Evolutionary conservation across 371 early-diverging fungal genomes (phyloP), one percentile per base, ranked within the genome.

Genomic region (Smittium culicis): DNA sequence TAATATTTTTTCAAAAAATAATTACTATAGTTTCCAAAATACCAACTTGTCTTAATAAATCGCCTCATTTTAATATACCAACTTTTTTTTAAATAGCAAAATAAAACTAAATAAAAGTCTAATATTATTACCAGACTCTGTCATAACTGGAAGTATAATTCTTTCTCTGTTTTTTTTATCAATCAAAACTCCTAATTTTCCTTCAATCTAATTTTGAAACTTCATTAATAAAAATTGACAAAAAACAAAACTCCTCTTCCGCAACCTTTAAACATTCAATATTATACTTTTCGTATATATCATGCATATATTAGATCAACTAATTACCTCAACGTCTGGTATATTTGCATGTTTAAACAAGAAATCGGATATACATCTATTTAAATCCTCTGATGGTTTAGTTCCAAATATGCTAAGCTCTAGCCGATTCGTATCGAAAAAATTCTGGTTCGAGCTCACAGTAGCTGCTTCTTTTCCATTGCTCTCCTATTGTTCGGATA

Each of bases 141-240:
- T 84, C 32, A 69, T 35, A 24, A 87, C 83, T 1, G 81, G 83
- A 29, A 90, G 72, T n/a, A 70, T 68, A 24, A 89, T 72, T 33
- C 92, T 81, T 61, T 77, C 69, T 0, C 76, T 67, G 1, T 83
- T 82, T 27, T 71, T 71, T 66, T 81, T 88, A 69, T 88, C 88
- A 2, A 88, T 72, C 54, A 92, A 72, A 28, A 80, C 65, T 24
- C 92, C 92, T 27, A 92, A 73, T 71, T 92, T 92, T 24, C 88
- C 91, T 72, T 92, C 92, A 67, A 92, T 89, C 87, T 88, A 56
- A 56, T n/a, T 55, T 34, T 2, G 1, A 29, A 14, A 17, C 25
- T 55, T 67, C 45, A 1, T 28, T 34, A 35, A 61, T 35, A 5
- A 65, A 31, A 35, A 28, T 34, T 58, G 27, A 20, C 25, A 25